phyloP scores from a whole-genome alignment of 1,284 basidiomycete species.

The Heterobasidion parviporum region DNA sequence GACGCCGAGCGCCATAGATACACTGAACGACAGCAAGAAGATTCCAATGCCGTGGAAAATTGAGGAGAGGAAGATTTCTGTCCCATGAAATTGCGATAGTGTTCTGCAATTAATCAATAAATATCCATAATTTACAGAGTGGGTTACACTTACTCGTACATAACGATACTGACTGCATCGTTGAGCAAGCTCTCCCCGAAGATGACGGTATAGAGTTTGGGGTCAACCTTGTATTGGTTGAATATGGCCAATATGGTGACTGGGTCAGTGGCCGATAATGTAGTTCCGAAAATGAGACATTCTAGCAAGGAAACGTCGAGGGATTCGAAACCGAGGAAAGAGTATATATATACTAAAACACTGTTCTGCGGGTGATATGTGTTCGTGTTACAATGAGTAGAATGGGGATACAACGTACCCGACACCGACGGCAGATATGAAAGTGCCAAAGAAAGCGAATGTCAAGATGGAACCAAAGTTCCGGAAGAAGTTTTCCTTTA shows the following conservation, averaged over 20 bases:
- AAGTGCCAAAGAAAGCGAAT: constrained; percentile 95
- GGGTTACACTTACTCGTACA: constrained; percentile 88
- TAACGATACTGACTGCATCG: constrained; percentile 99
- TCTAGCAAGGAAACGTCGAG: constrained; percentile 79
- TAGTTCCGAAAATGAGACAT: constrained; percentile 95
- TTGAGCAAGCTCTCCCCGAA: constrained; percentile 97
- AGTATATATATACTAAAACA: constrained; percentile 93
- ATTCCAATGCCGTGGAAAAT: constrained; percentile 95
- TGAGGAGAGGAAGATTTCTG: constrained; percentile 81
- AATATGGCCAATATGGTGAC: constrained; percentile 99
- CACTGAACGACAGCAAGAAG: constrained; percentile 91
- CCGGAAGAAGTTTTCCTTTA: constrained; percentile 92
- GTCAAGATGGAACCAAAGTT: constrained; percentile 96
- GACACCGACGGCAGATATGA: constrained; percentile 93
- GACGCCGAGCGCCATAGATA: constrained; percentile 92
- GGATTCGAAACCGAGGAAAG: constrained; percentile 84
- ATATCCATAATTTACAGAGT: background rate
- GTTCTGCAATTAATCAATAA: constrained; percentile 45
- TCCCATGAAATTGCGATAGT: constrained; percentile 85
- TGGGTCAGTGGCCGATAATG: constrained; percentile 94
- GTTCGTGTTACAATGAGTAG: background rate
- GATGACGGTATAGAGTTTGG: constrained; percentile 95
- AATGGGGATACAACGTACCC: constrained; percentile 51
- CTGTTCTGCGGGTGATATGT: constrained; percentile 52
- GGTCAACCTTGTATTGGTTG: constrained; percentile 98